phyloP scores from a whole-genome alignment of 1,284 basidiomycete species.

The Sphagnurus paluster region DNA sequence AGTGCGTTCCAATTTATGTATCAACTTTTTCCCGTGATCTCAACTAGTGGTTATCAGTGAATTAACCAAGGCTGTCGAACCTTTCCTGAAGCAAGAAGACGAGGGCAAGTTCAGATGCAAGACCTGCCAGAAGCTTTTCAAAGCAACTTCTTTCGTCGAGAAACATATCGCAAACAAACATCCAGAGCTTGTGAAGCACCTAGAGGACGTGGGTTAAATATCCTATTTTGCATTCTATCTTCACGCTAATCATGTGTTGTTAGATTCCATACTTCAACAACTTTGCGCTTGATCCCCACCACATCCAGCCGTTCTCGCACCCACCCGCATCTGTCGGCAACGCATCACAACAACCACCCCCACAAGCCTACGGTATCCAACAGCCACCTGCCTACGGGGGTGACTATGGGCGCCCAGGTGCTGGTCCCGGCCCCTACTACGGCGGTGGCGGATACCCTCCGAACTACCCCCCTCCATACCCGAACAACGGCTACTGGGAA shows the following conservation, averaged over 20 bases:
- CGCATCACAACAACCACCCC: constrained; percentile 64
- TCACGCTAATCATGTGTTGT: constrained; percentile 16
- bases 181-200: constrained; percentile 70
- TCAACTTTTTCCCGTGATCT: constrained; percentile 12
- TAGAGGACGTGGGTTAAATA: constrained; percentile 66
- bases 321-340: constrained; percentile 65
- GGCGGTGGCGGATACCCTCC: constrained; percentile 17
- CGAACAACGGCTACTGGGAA: constrained; percentile 57
- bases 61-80: constrained; percentile 73
- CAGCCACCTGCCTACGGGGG: constrained; percentile 48
- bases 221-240: not conserved
- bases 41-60: constrained; percentile 54
- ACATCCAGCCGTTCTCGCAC: constrained; percentile 83
- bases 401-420: constrained; percentile 47
- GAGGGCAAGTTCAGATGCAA: constrained; percentile 95
- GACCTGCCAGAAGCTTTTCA: constrained; percentile 93
- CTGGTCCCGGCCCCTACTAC: constrained; percentile 31
- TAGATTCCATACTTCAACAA: constrained; percentile 90
- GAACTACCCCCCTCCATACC: constrained; percentile 42
- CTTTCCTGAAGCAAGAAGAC: constrained; percentile 89
- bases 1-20: constrained; percentile 54
- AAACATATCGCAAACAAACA: constrained; percentile 94
- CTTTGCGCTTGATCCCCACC: constrained; percentile 91
- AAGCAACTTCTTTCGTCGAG: constrained; percentile 92
- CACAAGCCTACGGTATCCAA: constrained; percentile 78